A percentile compares a stretch with the other conserved stretches of the same genome.
Conservation (phyloP, 352 stramenopile species). For the Phytophthora citricola region DNA sequence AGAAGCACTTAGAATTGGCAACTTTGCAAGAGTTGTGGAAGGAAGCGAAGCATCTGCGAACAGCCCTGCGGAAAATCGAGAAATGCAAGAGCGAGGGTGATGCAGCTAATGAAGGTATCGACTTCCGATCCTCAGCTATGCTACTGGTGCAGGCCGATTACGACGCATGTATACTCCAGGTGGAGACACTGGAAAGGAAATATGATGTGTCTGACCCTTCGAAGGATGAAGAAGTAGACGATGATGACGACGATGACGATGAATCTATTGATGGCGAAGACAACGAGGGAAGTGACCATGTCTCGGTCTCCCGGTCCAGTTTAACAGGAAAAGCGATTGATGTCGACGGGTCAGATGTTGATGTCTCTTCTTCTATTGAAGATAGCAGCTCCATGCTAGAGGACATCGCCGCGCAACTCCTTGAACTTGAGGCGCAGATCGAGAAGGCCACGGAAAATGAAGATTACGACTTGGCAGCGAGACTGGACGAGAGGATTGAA, state of each 20-base stretch:
- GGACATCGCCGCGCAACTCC: slow-evolving; percentile 65
- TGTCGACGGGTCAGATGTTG: slow-evolving; percentile 31
- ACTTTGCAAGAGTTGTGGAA: slow-evolving; percentile 82
- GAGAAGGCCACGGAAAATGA: slow-evolving; percentile 83
- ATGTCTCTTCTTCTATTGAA: slow-evolving; percentile 29
- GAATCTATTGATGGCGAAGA: slow-evolving; percentile 59
- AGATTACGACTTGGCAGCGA: slow-evolving; percentile 81
- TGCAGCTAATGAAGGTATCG: slow-evolving; percentile 59
- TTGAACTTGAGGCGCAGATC: slow-evolving; percentile 70
- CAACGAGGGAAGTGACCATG: slow-evolving; percentile 27
- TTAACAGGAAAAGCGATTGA: slow-evolving; percentile 29
- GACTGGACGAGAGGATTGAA: slow-evolving; percentile 79
- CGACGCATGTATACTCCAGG: slow-evolving; percentile 66
- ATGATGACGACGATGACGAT: slow-evolving; percentile 58
- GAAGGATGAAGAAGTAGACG: slow-evolving; percentile 62
- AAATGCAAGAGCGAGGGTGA: slow-evolving; percentile 72
- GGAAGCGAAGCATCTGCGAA: slow-evolving; percentile 66
- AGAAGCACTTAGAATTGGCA: slow-evolving; percentile 77
- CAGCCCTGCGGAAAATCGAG: slow-evolving; percentile 69
- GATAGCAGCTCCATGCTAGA: slow-evolving; percentile 49
- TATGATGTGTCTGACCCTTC: slow-evolving; percentile 67
- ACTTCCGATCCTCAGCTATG: slow-evolving; percentile 73
- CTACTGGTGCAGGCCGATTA: slow-evolving; percentile 82
- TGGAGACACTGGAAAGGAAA: slow-evolving; percentile 74
- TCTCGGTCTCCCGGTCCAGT: slow-evolving; percentile 24